phyloP scores from a whole-genome alignment of 2,329 filamentous ascomycete genomes.

The Trichoderma hamatum region DNA sequence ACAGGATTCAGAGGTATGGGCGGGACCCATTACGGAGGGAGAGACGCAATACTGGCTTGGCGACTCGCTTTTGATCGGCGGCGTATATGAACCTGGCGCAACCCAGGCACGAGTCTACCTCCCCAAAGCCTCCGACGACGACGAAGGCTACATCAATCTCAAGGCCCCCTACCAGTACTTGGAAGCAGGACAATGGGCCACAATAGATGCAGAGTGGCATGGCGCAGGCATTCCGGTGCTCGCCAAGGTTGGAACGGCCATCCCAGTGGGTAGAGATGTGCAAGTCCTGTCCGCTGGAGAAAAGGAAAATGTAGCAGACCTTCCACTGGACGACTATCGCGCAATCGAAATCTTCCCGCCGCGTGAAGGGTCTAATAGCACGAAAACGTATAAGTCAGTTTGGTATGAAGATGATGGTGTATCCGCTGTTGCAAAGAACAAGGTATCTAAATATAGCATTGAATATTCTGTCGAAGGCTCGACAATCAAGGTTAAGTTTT shows the following conservation, averaged over 20 bases:
- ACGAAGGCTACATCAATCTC: constrained; percentile 64
- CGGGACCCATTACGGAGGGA: constrained; percentile 58
- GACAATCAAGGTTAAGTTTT: constrained; percentile 36
- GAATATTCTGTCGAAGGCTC: constrained; percentile 32
- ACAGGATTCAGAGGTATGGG: constrained; percentile 67
- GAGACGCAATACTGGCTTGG: constrained; percentile 77
- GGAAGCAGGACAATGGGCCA: constrained; percentile 46
- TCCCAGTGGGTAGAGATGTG: constrained; percentile 45
- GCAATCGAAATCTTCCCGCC: constrained; percentile 50
- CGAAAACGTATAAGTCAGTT: constrained; percentile 35
- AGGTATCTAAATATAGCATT: constrained; percentile 40
- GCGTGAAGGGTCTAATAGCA: constrained; percentile 25
- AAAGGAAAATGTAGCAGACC: constrained; percentile 42
- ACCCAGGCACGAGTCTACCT: constrained; percentile 63
- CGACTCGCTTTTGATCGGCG: constrained; percentile 65
- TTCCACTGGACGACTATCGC: constrained; percentile 48
- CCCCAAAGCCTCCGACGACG: constrained; percentile 56
- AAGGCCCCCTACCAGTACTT: constrained; percentile 64
- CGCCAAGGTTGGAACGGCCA: constrained; percentile 44
- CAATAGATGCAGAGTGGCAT: constrained; percentile 48
- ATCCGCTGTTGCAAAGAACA: constrained; percentile 37
- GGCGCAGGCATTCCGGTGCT: constrained; percentile 46
- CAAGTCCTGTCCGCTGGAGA: constrained; percentile 43
- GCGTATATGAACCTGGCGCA: constrained; percentile 65
- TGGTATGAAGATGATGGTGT: constrained; percentile 49